Conservation (phyloP, 2,329 filamentous ascomycete species). For the Stagonosporopsis tanaceti region DNA sequence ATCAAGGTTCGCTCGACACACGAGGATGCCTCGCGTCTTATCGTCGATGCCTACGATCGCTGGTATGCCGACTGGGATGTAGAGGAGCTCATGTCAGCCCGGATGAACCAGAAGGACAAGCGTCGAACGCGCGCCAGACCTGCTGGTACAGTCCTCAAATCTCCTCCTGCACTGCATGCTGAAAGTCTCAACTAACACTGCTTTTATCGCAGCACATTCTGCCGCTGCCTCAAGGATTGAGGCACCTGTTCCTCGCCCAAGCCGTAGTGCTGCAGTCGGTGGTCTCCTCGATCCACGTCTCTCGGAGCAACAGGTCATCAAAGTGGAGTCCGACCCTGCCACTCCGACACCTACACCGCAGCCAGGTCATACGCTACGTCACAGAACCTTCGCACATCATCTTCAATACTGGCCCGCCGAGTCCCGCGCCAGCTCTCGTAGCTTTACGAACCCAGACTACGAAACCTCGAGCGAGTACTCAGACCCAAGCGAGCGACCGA, state of each 20-base stretch:
- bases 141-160: slow-evolving; percentile 35
- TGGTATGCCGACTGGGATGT: slow-evolving; percentile 81
- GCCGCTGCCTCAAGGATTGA: slow-evolving; percentile 34
- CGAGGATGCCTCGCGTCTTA: slow-evolving; percentile 69
- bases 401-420: slow-evolving; percentile 50
- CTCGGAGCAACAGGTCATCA: slow-evolving; percentile 47
- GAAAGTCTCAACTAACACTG: slow-evolving; percentile 29
- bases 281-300: slow-evolving; percentile 49
- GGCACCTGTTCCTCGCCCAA: slow-evolving; percentile 29
- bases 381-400: slow-evolving; percentile 44
- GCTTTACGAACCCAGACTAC: slow-evolving; percentile 48
- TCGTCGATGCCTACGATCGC: slow-evolving; percentile 73
- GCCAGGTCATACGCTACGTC: slow-evolving; percentile 41
- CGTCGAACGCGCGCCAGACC: slow-evolving; percentile 61
- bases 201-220: slow-evolving; percentile 32
- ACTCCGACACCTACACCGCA: slow-evolving; percentile 41
- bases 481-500: slow-evolving; percentile 39
- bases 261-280: slow-evolving; percentile 33
- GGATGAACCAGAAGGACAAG: slow-evolving; percentile 78
- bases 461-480: slow-evolving; percentile 50
- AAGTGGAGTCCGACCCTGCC: slow-evolving; percentile 39
- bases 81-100: slow-evolving; percentile 75
- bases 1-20: slow-evolving; percentile 75
- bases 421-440: slow-evolving; percentile 47
- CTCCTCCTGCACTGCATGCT: not conserved